phyloP scores from a whole-genome alignment of 2,329 filamentous ascomycete genomes.

The Pezicula carpinea region DNA sequence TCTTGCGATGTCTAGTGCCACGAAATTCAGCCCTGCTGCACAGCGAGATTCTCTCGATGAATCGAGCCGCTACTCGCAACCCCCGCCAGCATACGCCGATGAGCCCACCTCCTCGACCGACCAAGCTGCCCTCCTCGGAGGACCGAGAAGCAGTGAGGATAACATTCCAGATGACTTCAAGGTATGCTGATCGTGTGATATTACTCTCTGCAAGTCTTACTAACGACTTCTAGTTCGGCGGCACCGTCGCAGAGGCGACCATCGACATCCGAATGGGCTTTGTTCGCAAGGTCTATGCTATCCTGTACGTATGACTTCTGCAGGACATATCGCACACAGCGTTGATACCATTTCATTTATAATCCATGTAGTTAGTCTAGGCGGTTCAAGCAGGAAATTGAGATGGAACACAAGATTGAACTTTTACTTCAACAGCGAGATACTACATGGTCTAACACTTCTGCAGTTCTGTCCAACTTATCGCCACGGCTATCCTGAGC shows the following conservation, averaged over 20 bases:
- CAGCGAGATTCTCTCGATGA: constrained; percentile 84
- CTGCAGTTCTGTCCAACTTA: constrained; percentile 73
- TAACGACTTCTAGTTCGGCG: constrained; percentile 64
- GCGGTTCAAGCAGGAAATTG: too few species aligned
- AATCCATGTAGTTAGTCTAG: too few species aligned
- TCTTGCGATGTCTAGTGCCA: constrained; percentile 60
- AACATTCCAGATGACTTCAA: constrained; percentile 98
- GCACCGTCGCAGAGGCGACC: constrained; percentile 87
- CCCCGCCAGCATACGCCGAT: constrained; percentile 77
- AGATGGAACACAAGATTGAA: too few species aligned
- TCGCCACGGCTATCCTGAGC: constrained; percentile 77
- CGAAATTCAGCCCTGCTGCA: constrained; percentile 79
- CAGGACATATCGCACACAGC: too few species aligned
- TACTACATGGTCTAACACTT: neutral
- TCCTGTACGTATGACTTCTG: constrained; percentile 54
- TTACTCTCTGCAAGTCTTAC: constrained; percentile 1
- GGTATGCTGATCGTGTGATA: constrained; percentile 37
- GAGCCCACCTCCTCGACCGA: constrained; percentile 50
- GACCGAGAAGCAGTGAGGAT: constrained; percentile 75
- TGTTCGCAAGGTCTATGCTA: constrained; percentile 94
- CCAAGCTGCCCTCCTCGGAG: constrained; percentile 54
- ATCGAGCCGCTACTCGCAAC: constrained; percentile 58
- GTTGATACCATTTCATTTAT: too few species aligned
- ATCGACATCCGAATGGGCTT: constrained; percentile 97
- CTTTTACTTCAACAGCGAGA: too few species aligned